Percentiles rank a stretch among this genome's conserved stretches.
Conservation (phyloP, 352 stramenopile genomes). For the Phytophthora crassamura region DNA sequence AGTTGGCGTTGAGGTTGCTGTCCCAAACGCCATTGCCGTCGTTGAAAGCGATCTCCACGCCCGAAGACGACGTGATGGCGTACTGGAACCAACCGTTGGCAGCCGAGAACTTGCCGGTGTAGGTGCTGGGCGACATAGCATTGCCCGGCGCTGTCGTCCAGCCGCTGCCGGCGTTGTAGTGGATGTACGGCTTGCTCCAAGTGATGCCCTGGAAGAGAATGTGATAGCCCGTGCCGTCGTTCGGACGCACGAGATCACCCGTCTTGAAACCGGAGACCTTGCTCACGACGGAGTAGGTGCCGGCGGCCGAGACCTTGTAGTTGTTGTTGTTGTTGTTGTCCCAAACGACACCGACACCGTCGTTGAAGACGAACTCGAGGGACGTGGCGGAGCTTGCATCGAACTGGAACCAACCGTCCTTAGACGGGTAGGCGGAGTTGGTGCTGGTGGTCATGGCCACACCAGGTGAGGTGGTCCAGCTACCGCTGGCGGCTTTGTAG, state of each 20-base stretch:
- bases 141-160: constrained; percentile 47
- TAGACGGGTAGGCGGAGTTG: constrained; percentile 21
- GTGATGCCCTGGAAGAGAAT: constrained; percentile 37
- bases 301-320: constrained; percentile 29
- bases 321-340: constrained; percentile 47
- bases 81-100: constrained; percentile 54
- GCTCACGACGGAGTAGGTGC: constrained; percentile 36
- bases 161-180: constrained; percentile 42
- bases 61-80: constrained; percentile 26
- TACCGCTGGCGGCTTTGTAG: constrained; percentile 22
- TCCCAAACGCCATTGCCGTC: constrained; percentile 52
- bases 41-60: constrained; percentile 52
- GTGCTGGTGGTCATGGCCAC: constrained; percentile 23
- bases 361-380: constrained; percentile 44
- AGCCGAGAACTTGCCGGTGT: constrained; percentile 43
- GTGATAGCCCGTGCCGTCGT: constrained; percentile 34
- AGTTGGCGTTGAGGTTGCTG: constrained; percentile 51
- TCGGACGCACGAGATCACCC: constrained; percentile 34
- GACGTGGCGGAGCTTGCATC: constrained; percentile 18
- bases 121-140: constrained; percentile 42
- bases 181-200: constrained; percentile 47
- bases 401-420: constrained; percentile 41
- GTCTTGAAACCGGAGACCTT: constrained; percentile 34
- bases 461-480: constrained; percentile 27
- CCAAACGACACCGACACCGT: constrained; percentile 35